Base-by-base conservation (phyloP, 2,329 filamentous ascomycete genomes). In the Sphaceloma murrayae region DNA sequence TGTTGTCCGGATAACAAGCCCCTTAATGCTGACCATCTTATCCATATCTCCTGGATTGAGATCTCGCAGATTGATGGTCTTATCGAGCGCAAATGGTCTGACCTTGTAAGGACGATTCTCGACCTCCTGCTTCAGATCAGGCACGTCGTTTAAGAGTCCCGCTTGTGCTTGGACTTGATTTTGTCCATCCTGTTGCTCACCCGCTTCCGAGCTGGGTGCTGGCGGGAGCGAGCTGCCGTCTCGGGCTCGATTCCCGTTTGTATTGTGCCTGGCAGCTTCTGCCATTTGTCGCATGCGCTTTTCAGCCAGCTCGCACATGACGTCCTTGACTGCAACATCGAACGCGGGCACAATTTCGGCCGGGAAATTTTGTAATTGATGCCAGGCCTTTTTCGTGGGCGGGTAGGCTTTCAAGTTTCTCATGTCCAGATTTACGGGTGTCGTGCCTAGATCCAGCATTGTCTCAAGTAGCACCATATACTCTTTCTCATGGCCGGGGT, bases 31-130 rank as follows among this genome's bases (percentile, higher is more conserved):
- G 52, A 98, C 82, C 52, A 98, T 75, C 59, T 93, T 93, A 65
- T 98, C 93, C 77, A 96, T 94, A 58, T 96, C 86, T 46, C 83
- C 83, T 3, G 91, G 91, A 59, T 98, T 94, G 26, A 98, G 73
- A 49, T 96, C 91, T 64, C 91, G 79, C 68, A 98, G 73, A 55
- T 98, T 98, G 52, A 88, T 85, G 1, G 81, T 81, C 51, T 80
- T 75, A 56, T 95, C 88, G 34, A 96, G 68, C 5, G 88, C 88
- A 60, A 88, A 95, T 0, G 89, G 87, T 48, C 93, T 75, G 21
- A 94, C 85, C 56, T 89, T 82, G 62, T 91, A 98, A 10, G 78
- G 75, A 51, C 78, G 81, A 45, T 80, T 75, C 55, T 87, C 78
- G 3, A 94, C 85, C 58, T 89, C 86, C 51, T 80, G 78, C 49